These are phyloP conservation scores for Nitzschia sp. DNA, from an alignment of 108 stramenopile species.

Conservation along the genomic window DNA sequence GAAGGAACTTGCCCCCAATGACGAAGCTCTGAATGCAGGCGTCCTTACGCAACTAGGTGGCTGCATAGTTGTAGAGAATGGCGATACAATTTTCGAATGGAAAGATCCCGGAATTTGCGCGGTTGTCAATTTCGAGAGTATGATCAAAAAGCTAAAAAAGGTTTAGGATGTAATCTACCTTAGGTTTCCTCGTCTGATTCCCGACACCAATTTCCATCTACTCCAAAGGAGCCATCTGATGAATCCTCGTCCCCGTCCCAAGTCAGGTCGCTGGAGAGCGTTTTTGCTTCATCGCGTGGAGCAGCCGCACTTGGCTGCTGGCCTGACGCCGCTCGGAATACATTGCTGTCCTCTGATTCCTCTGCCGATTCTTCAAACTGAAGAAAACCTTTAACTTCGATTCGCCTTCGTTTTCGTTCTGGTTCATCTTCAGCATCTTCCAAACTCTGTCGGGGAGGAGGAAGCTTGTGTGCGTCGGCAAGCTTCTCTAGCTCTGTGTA, in stretches of 20 bases:
- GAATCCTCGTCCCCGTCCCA: constrained; percentile 1
- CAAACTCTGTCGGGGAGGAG: not conserved
- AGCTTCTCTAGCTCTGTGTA: not conserved
- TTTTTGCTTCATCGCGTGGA: not conserved
- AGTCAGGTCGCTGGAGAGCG: constrained; percentile 9
- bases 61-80: constrained; percentile 62
- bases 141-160: constrained; percentile 56
- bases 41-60: constrained; percentile 89
- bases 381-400: not conserved
- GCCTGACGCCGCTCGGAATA: not conserved
- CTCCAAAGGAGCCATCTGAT: constrained; percentile 22
- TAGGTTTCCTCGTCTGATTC: constrained; percentile 1
- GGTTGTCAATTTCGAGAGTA: constrained; percentile 84
- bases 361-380: not conserved
- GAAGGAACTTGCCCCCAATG: constrained; percentile 76
- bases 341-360: constrained; percentile 17
- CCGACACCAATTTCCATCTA: constrained; percentile 30
- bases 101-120: constrained; percentile 89
- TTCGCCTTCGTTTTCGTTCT: not conserved
- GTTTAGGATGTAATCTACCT: not conserved
- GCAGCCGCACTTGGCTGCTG: not conserved
- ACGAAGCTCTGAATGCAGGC: constrained; percentile 67
- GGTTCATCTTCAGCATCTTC: not conserved
- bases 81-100: constrained; percentile 62
- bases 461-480: constrained; percentile 3